Evolutionary conservation across 2,329 filamentous ascomycete genomes (phyloP), one percentile per base, ranked within the genome.

Genomic region (Paraconiothyrium brasiliense): DNA sequence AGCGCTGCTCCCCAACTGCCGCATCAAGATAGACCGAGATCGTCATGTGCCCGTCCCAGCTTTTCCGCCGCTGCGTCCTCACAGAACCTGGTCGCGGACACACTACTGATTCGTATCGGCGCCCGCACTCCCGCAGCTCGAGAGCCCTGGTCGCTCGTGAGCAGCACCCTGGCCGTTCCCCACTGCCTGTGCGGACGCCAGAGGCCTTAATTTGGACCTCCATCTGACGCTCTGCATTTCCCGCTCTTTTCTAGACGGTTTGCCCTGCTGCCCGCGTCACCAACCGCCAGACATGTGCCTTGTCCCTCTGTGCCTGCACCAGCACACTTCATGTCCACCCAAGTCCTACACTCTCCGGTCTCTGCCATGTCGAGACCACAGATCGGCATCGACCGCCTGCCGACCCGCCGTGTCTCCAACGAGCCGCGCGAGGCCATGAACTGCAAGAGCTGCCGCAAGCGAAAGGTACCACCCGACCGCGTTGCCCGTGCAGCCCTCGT

Each of bases 371-470:
- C 90, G 66, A 87, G 92, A 72, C 90, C 90, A 32, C 90, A 92
- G 82, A 89, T 94, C 72, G 90, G 91, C 76, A 94, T 94, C 78
- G 90, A 94, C 80, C 88, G 92, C 64, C 82, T 94, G 67, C 90
- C 91, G 30, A 85, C 89, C 58, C 88, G 90, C 65, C 88, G 90
- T 46, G 83, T 88, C 79, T 89, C 85, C 78, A 90, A 87, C 71
- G 91, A 95, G 77, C 92, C 91, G 44, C 89, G 91, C 72, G 93
- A 96, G 83, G 92, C 91, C 37, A 97, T 97, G 93, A 97, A 97
- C 79, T 97, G 93, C 87, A 96, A 97, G 80, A 95, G 92, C 59
- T 97, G 93, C 83, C 88, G 93, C 70, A 96, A 96, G 81, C 86
- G 93, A 82, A 97, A 97, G 90, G 92, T 94, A 79, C 35, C 37